These are phyloP conservation scores for Mrakia gelida DNA, from an alignment of 768 basidiomycete genomes.

Conservation along the genomic window DNA sequence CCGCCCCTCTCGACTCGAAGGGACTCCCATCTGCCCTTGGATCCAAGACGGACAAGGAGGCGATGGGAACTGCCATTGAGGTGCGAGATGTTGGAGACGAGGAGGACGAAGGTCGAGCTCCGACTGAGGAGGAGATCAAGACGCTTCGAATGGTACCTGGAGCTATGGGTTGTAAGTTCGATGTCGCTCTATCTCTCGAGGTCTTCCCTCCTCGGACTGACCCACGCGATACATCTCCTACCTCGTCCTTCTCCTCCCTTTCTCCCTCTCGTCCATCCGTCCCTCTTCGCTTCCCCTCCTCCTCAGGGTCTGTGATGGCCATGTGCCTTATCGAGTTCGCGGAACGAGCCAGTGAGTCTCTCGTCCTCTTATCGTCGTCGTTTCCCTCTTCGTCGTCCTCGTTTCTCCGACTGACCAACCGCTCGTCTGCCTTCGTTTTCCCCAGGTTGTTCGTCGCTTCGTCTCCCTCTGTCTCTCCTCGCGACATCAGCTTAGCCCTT, in stretches of 20 bases:
- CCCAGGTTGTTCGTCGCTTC: background rate
- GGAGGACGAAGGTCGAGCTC: background rate
- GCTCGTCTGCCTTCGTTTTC: too few species aligned
- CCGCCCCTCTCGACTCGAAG: background rate
- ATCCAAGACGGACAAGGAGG: background rate
- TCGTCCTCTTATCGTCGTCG: slow-evolving; percentile 31
- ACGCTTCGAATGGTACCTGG: background rate
- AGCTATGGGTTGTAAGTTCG: too few species aligned
- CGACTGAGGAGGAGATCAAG: slow-evolving; percentile 21
- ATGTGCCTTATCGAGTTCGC: slow-evolving; percentile 42
- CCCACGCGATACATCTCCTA: too few species aligned
- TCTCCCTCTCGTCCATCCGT: background rate
- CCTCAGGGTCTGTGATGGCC: slow-evolving; percentile 38
- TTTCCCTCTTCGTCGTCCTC: background rate
- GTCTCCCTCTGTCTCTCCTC: background rate
- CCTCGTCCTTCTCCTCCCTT: slow-evolving; percentile 27
- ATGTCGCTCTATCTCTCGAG: background rate
- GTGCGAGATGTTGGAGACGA: background rate
- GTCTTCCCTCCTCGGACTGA: too few species aligned
- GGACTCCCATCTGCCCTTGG: background rate
- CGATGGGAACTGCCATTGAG: background rate
- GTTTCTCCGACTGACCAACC: background rate
- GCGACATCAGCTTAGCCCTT: background rate
- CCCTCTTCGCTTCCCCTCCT: slow-evolving; percentile 38
- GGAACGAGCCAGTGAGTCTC: slow-evolving; percentile 37